Evolutionary conservation across 345 rosid genomes (phyloP).

Genomic region (Dipteronia sinensis): DNA sequence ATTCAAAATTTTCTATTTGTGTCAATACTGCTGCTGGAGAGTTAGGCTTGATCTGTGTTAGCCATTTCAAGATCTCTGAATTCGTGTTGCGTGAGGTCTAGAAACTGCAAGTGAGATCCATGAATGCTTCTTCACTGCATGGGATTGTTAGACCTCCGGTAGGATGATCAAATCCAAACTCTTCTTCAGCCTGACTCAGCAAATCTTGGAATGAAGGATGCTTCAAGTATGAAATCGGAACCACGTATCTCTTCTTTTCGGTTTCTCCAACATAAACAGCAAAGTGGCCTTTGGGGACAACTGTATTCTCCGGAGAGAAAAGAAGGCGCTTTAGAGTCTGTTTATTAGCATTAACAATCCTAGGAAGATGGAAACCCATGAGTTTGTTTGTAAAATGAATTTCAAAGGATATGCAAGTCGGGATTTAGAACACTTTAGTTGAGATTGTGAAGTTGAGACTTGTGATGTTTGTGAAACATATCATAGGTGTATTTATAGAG

Average conservation of each 20-base stretch:
- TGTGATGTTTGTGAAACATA: neutral
- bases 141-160: conserved; percentile 29
- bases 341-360: neutral
- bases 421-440: neutral
- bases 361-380: conserved; percentile 12
- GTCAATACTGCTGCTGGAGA: neutral
- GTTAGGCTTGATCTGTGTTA: neutral
- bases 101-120: conserved; percentile 22
- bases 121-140: conserved; percentile 26
- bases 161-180: conserved; percentile 29
- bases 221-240: conserved; percentile 41
- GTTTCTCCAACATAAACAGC: conserved; percentile 46
- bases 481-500: conserved; percentile 10
- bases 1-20: neutral
- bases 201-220: conserved; percentile 43
- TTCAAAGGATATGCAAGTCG: neutral
- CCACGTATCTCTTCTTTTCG: conserved; percentile 36
- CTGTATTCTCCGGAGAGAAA: neutral
- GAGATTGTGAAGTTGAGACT: neutral
- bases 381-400: neutral
- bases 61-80: neutral
- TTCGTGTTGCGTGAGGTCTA: neutral
- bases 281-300: conserved; percentile 47
- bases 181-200: conserved; percentile 26
- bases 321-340: neutral